Base-by-base conservation (phyloP, 805 yeast genomes). In the Yarrowia divulgata region DNA sequence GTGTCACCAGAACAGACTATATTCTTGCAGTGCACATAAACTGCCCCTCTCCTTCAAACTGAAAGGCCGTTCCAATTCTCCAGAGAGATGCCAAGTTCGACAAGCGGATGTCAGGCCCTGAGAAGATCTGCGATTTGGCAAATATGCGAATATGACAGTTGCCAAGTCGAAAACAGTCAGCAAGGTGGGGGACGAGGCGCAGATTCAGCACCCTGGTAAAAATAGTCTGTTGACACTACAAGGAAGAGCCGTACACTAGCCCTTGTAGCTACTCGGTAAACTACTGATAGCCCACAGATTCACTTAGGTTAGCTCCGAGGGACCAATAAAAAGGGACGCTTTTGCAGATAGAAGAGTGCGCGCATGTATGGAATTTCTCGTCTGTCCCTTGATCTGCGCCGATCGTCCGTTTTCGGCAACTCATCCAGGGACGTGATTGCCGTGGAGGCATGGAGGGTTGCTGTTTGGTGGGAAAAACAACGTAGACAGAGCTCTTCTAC, bases 341-440 rank as follows among this genome's bases (percentile, higher is more conserved):
- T 50, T 34, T 50, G n/a, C 29, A 9, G 57, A 50, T 50, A 50
- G 57, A 50, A 50, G 55, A 50, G 3, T 34, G 57, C 40, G 29
- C 40, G 57, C 57, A 50, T 50, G 57, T 50, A 50, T 50, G 57
- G 57, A 50, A 50, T 50, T 50, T 23, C 29, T 23, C 29, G 29
- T 23, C 40, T 50, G 57, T 50, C 57, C 57, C 57, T 35, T 50
- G 57, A 50, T 50, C 42, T 50, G 57, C 57, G 57, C 57, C 6
- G 57, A 50, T 50, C 57, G 54, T 18, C 57, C 8, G 6, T 3
- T 10, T 48, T 23, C 29, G 29, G 29, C 29, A 23, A 23, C 4
- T 23, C 29, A 2, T 23, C 29, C 29, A 23, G 29, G 29, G 29
- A 4, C 29, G 29, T 23, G 29, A 23, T 23, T 23, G 29, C 29